These are phyloP conservation scores for Fusarium mundagurra DNA, from an alignment of 2,329 filamentous ascomycete species.

Conservation along the genomic window DNA sequence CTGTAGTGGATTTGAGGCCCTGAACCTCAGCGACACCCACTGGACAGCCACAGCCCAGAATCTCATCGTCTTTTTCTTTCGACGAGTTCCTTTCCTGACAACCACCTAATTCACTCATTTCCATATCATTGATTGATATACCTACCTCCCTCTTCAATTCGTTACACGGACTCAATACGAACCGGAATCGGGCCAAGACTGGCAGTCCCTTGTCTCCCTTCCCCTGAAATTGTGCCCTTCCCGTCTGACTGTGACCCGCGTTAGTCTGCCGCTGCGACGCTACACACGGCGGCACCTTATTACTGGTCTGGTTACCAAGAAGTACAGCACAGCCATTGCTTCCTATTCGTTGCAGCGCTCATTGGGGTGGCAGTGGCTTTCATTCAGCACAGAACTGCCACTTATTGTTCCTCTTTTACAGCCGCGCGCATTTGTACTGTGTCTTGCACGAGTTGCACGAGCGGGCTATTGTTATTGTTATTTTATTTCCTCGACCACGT, in stretches of 20 bases:
- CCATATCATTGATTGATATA: conserved; percentile 23
- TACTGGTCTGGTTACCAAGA: conserved; percentile 27
- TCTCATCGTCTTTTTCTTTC: conserved; percentile 9
- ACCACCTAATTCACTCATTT: not conserved
- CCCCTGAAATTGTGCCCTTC: conserved; percentile 28
- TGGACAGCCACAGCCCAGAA: not conserved
- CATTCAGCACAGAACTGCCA: conserved; percentile 13
- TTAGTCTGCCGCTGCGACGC: conserved; percentile 25
- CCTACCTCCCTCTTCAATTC: not conserved
- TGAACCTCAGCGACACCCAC: conserved; percentile 1
- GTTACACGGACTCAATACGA: conserved; percentile 7
- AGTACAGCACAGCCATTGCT: not conserved
- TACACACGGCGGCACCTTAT: conserved; percentile 11
- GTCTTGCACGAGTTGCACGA: conserved; percentile 3
- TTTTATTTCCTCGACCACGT: not conserved
- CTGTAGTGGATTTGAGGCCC: not conserved
- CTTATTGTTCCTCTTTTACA: conserved; percentile 19
- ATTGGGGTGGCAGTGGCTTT: conserved; percentile 10
- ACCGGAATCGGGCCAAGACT: conserved; percentile 15
- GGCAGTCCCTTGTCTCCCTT: conserved; percentile 20
- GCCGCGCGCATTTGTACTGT: conserved; percentile 29
- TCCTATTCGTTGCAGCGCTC: conserved; percentile 12
- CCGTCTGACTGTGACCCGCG: conserved; percentile 34
- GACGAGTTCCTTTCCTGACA: not conserved
- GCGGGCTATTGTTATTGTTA: conserved; percentile 4